phyloP scores from a whole-genome alignment of 1,284 basidiomycete genomes.

The Boletus sp. region DNA sequence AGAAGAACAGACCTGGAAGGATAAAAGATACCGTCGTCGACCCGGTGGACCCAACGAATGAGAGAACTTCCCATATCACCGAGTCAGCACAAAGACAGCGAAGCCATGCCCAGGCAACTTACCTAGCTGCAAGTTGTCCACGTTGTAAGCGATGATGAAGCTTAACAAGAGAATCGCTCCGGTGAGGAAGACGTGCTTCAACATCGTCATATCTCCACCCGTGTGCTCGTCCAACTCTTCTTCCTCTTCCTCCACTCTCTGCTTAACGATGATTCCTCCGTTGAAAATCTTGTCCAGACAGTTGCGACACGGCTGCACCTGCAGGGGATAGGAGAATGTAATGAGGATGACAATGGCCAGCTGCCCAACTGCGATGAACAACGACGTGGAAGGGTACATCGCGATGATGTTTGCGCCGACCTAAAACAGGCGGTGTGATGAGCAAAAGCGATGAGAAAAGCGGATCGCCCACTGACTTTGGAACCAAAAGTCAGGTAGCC shows the following conservation, averaged over 20 bases:
- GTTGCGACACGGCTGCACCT: slow-evolving; percentile 90
- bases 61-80: slow-evolving; percentile 58
- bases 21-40: slow-evolving; percentile 98
- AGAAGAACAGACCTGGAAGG: slow-evolving; percentile 83
- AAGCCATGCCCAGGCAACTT: slow-evolving; percentile 30
- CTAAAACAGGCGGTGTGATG: slow-evolving; percentile 33
- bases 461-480: slow-evolving; percentile 43
- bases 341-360: slow-evolving; percentile 90
- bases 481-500: slow-evolving; percentile 97
- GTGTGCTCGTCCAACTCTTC: slow-evolving; percentile 50
- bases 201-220: slow-evolving; percentile 59
- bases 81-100: slow-evolving; percentile 16
- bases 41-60: slow-evolving; percentile 95
- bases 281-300: slow-evolving; percentile 89
- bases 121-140: slow-evolving; percentile 84
- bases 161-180: slow-evolving; percentile 65
- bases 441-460: slow-evolving; percentile 4
- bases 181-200: slow-evolving; percentile 77
- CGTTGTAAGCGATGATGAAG: slow-evolving; percentile 77
- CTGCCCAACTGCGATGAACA: slow-evolving; percentile 91
- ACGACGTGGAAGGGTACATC: slow-evolving; percentile 91
- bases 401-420: slow-evolving; percentile 91
- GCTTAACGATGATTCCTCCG: slow-evolving; percentile 34
- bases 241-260: slow-evolving; percentile 42
- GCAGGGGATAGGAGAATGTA: slow-evolving; percentile 88